phyloP scores from a whole-genome alignment of 305 asterid species.

The Solanum hybrid region DNA sequence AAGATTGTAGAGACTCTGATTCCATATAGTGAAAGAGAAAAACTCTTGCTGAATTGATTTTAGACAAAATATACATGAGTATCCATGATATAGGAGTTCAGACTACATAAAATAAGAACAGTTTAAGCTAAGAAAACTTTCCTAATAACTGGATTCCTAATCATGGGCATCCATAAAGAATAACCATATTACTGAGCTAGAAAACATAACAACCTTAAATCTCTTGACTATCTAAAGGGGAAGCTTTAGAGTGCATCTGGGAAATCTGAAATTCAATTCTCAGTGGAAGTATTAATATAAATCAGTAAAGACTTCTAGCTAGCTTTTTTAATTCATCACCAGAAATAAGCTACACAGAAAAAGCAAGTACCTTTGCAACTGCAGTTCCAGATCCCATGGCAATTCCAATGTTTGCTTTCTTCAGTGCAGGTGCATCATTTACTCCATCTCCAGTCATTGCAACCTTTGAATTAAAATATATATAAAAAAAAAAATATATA shows the following conservation, averaged over 20 bases:
- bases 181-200: not conserved
- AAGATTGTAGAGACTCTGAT: not conserved
- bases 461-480: conserved; percentile 45
- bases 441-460: conserved; percentile 99
- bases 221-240: not conserved
- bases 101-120: not conserved
- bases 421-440: conserved; percentile 98
- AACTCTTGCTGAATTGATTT: not conserved
- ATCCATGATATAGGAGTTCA: not conserved
- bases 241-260: not conserved
- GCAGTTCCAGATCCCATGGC: conserved; percentile 99
- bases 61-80: not conserved
- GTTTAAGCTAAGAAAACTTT: not conserved
- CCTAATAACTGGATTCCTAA: not conserved
- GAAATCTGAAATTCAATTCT: not conserved
- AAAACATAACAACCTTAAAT: not conserved
- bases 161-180: not conserved
- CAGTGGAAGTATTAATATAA: not conserved
- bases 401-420: conserved; percentile 95
- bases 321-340: not conserved
- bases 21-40: not conserved
- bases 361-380: conserved; percentile 74
- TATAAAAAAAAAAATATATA: not conserved
- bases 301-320: not conserved
- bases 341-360: conserved; percentile 5